Base-by-base conservation (phyloP, 805 yeast species). In the Jamesozyma rosinii region DNA sequence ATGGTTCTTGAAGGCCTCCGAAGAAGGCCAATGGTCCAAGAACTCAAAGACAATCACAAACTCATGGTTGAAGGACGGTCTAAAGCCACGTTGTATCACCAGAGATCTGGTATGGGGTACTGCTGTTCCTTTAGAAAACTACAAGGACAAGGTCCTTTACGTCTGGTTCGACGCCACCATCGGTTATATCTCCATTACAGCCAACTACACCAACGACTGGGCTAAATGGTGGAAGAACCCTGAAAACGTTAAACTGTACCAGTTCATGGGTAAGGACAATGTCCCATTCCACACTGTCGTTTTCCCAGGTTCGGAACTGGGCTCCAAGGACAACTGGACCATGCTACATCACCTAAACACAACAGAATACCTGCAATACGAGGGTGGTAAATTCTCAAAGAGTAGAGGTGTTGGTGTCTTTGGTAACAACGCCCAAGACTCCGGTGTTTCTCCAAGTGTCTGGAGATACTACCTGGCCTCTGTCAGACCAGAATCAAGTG, bases 141-240 rank as follows among this genome's bases (percentile, higher is more conserved):
- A 74, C 69, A 79, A 82, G 53, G 81, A 87, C 43, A 92, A 92
- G 67, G 98, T 92, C 11, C 71, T 92, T 56, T 92, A 92, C 61
- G 99, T 92, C 46, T 92, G 99, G 99, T 92, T 92, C 55, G 99
- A 92, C 68, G 99, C 99, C 32, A 77, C 95, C 40, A 92, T 92
- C 54, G 99, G 99, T 37, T 92, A 92, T 64, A 79, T 89, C 46
- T 87, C 97, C 40, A 92, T 92, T 59, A 92, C 99, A 24, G 97
- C 97, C 21, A 83, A 83, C 64, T 94, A 90, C 68, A 79, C 87
- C 15, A 64, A 73, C 35, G 68, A 69, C 37, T 90, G 97, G 97
- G 68, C 74, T 56, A 61, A 77, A 54, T 90, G 98, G 98, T 92
- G 99, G 99, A 78, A 77, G 55, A 72, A 83, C 59, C 95, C 95